These are phyloP conservation scores for Ophiostoma quercus DNA, from an alignment of 2,329 filamentous ascomycete genomes.

Conservation along the genomic window DNA sequence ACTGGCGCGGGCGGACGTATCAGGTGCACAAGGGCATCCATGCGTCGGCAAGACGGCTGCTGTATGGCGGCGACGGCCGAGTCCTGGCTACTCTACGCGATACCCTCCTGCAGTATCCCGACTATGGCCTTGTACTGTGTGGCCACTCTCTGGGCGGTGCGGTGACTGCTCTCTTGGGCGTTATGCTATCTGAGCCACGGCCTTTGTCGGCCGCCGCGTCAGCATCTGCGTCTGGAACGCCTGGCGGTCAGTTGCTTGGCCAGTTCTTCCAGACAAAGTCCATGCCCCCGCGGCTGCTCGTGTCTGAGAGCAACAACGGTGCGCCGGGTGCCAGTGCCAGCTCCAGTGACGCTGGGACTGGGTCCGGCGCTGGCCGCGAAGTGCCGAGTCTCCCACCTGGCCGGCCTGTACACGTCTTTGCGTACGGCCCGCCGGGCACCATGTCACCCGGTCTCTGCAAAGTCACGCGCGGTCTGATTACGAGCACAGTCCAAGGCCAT, in stretches of 20 bases:
- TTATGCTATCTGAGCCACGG: constrained; percentile 61
- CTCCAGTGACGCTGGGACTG: neutral
- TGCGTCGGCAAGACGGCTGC: constrained; percentile 61
- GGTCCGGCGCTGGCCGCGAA: neutral
- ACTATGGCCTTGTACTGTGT: constrained; percentile 65
- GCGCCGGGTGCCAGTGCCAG: neutral
- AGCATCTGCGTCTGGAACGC: neutral
- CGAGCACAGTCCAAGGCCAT: constrained; percentile 65
- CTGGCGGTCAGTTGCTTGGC: constrained; percentile 9
- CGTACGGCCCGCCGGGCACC: constrained; percentile 69
- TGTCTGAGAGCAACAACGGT: constrained; percentile 24
- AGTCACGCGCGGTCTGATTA: constrained; percentile 68
- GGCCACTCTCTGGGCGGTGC: constrained; percentile 66
- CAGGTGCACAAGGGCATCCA: constrained; percentile 72
- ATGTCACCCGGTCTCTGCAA: constrained; percentile 65
- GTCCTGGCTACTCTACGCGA: constrained; percentile 62
- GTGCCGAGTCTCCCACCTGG: constrained; percentile 53
- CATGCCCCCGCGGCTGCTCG: constrained; percentile 41
- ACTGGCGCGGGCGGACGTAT: constrained; percentile 59
- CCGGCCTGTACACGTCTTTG: constrained; percentile 71
- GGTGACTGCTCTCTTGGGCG: constrained; percentile 64
- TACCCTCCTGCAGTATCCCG: constrained; percentile 59
- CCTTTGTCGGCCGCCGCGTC: constrained; percentile 31
- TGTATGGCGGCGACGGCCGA: constrained; percentile 62
- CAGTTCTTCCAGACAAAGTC: constrained; percentile 50